These are phyloP conservation scores for Aristolochia fimbriata DNA, from an alignment of 164 flowering plant species.

Conservation along the genomic window DNA sequence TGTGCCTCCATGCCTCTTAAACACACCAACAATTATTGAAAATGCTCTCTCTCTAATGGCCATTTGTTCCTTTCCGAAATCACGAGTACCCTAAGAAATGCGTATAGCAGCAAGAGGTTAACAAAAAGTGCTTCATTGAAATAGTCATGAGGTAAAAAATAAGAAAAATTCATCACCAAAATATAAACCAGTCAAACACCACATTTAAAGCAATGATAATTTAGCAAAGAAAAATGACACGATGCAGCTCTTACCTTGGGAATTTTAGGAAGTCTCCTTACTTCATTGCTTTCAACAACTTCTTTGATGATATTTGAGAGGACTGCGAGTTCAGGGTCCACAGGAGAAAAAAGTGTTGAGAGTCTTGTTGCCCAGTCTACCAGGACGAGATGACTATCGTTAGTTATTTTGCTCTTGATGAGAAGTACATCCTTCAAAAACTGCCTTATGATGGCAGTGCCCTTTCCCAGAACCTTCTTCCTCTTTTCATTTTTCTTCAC, in stretches of 20 bases:
- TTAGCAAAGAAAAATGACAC: neutral
- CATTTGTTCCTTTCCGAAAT: constrained; percentile 96
- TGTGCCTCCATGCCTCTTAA: constrained; percentile 83
- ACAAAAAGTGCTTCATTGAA: no score
- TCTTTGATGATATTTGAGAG: constrained; percentile 56
- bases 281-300: constrained; percentile 73
- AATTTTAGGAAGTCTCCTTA: constrained; percentile 74
- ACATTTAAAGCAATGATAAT: no score
- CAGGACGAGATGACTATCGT: constrained; percentile 12
- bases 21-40: constrained; percentile 54
- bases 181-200: neutral
- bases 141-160: no score
- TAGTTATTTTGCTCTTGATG: constrained; percentile 8
- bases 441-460: constrained; percentile 47
- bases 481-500: constrained; percentile 51
- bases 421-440: constrained; percentile 43
- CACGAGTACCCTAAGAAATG: constrained; percentile 73
- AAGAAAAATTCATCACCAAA: no score
- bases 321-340: constrained; percentile 29
- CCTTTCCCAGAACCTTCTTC: constrained; percentile 72
- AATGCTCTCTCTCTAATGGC: constrained; percentile 74
- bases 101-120: no score
- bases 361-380: constrained; percentile 31
- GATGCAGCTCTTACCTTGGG: constrained; percentile 48
- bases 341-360: constrained; percentile 45